Evolutionary conservation across 1,139 yeast genomes (phyloP).

Genomic region (Zygosaccharomyces sapae): DNA sequence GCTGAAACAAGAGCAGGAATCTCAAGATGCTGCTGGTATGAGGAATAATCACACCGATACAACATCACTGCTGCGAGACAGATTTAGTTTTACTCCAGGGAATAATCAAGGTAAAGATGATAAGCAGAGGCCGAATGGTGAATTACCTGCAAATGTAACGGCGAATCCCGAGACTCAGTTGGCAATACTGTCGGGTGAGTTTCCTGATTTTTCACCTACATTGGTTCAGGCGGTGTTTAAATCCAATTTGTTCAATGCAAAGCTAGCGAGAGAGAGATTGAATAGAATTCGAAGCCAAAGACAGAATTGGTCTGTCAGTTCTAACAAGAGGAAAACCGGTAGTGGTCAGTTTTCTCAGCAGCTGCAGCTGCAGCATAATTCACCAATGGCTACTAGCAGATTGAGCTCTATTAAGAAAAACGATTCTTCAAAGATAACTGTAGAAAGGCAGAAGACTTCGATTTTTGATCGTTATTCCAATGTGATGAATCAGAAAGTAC

Average conservation of each 20-base stretch:
- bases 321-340: slow-evolving; percentile 10
- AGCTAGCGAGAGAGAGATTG: slow-evolving; percentile 52
- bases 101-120: slow-evolving; percentile 1
- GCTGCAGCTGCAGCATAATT: slow-evolving; percentile 5
- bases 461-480: slow-evolving; percentile 41
- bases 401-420: slow-evolving; percentile 14
- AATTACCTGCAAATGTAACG: slow-evolving; percentile 2
- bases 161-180: slow-evolving; percentile 17
- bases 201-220: slow-evolving; percentile 48
- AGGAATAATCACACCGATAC: slow-evolving; percentile 5
- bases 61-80: slow-evolving; percentile 24
- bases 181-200: slow-evolving; percentile 30
- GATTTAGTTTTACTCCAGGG: slow-evolving; percentile 30
- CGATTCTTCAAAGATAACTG: slow-evolving; percentile 51
- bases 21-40: not conserved
- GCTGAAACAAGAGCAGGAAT: slow-evolving; percentile 18
- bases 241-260: slow-evolving; percentile 53
- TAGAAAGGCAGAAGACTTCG: slow-evolving; percentile 50
- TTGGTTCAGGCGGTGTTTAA: slow-evolving; percentile 60
- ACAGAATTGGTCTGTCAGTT: slow-evolving; percentile 28
- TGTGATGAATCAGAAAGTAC: slow-evolving; percentile 25
- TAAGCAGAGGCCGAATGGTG: not conserved
- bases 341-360: slow-evolving; percentile 4
- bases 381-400: slow-evolving; percentile 12
- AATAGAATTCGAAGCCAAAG: slow-evolving; percentile 33